Percentiles rank a stretch among this genome's conserved stretches.
Evolutionary conservation across 2,329 filamentous ascomycete species (phyloP).

Genomic region (Scedosporium aurantiacum): DNA sequence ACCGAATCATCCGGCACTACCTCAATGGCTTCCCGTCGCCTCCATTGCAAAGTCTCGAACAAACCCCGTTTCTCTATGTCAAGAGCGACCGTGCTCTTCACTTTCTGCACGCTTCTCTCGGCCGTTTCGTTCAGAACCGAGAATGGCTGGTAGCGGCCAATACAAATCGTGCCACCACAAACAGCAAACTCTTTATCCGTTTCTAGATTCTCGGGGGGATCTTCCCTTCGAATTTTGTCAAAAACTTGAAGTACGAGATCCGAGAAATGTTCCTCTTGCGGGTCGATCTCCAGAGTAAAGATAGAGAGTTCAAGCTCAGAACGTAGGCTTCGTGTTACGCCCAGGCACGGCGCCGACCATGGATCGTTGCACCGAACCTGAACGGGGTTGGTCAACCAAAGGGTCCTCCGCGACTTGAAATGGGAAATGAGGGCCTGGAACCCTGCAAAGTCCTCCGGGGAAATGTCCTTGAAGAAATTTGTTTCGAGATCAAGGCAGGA

Average conservation of each 20-base stretch:
- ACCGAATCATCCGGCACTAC: slow-evolving; percentile 11
- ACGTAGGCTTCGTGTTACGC: slow-evolving; percentile 18
- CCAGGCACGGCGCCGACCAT: slow-evolving; percentile 17
- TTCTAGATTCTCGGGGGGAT: slow-evolving; percentile 12
- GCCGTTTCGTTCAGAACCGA: slow-evolving; percentile 13
- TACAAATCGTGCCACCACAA: slow-evolving; percentile 14
- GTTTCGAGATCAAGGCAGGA: slow-evolving; percentile 16
- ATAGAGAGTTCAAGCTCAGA: slow-evolving; percentile 17
- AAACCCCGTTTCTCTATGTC: slow-evolving; percentile 13
- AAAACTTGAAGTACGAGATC: slow-evolving; percentile 11
- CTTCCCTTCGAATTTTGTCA: slow-evolving; percentile 12
- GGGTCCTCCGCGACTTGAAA: slow-evolving; percentile 11
- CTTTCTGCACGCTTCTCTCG: slow-evolving; percentile 2
- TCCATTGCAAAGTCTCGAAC: slow-evolving; percentile 16
- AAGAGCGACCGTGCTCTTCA: slow-evolving; percentile 10
- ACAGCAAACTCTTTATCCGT: slow-evolving; percentile 22
- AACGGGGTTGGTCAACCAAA: slow-evolving; percentile 21
- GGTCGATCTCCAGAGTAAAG: slow-evolving; percentile 18
- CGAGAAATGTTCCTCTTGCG: background rate
- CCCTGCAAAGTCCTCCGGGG: slow-evolving; percentile 8
- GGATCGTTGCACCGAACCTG: slow-evolving; percentile 18
- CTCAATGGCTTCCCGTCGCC: slow-evolving; percentile 9
- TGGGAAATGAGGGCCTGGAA: slow-evolving; percentile 8
- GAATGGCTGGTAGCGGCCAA: slow-evolving; percentile 18
- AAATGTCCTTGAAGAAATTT: slow-evolving; percentile 17